phyloP scores from a whole-genome alignment of 805 yeast species.

The Blastobotrys chiropterorum region DNA sequence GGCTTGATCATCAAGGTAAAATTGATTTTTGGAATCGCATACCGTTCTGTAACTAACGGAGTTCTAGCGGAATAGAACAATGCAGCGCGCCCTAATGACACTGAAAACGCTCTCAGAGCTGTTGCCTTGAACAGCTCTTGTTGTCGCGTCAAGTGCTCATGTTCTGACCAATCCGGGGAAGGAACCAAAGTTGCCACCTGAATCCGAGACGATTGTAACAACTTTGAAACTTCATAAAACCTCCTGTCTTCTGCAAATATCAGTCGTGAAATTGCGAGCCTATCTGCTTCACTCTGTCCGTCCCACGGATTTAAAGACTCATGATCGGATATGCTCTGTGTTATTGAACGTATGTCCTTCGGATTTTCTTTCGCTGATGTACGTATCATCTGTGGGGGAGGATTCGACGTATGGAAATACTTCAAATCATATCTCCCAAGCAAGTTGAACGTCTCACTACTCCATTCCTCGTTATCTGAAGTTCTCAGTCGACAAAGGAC shows the following conservation, averaged over 20 bases:
- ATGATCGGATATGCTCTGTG: slow-evolving; percentile 36
- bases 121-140: slow-evolving; percentile 52
- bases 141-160: slow-evolving; percentile 49
- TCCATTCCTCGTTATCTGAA: background rate
- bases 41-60: slow-evolving; percentile 80
- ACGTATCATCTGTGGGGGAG: slow-evolving; percentile 6
- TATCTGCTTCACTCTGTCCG: slow-evolving; percentile 62
- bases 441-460: background rate
- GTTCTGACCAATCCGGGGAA: slow-evolving; percentile 43
- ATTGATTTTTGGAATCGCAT: slow-evolving; percentile 71
- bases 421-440: background rate
- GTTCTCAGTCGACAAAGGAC: slow-evolving; percentile 8
- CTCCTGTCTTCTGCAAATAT: slow-evolving; percentile 76
- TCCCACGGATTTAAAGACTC: slow-evolving; percentile 58
- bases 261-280: slow-evolving; percentile 58
- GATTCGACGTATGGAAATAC: background rate
- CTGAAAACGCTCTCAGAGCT: slow-evolving; percentile 65
- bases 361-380: slow-evolving; percentile 1
- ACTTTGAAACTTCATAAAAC: slow-evolving; percentile 65
- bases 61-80: slow-evolving; percentile 58
- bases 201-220: slow-evolving; percentile 62
- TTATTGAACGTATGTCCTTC: slow-evolving; percentile 38
- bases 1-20: slow-evolving; percentile 63
- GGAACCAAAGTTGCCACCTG: slow-evolving; percentile 42
- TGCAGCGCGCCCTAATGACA: slow-evolving; percentile 75